Evolutionary conservation across 768 basidiomycete genomes (phyloP), one percentile per base, ranked within the genome.

Genomic region (Leccinum variicolor): DNA sequence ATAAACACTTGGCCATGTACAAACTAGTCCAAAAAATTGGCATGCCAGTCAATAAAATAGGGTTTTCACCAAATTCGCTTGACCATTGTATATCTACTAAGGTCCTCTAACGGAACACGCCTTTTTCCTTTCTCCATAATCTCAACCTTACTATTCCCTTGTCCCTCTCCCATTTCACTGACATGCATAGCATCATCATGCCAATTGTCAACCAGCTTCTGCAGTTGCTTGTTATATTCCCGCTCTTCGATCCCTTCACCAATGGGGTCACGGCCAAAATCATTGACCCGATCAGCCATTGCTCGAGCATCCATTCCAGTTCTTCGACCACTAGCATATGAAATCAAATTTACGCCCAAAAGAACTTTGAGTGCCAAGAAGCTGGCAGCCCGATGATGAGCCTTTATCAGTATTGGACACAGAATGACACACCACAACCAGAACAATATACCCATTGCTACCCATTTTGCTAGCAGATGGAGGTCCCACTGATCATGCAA

Each of bases 11-110:
- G 31, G 28, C 28, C 28, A 29, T 31, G 31, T 31, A 31, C 11
- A 13, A 31, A 31, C 31, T 31, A 31, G 11, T 31, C 31, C 31
- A 31, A 31, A 31, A 31, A n/a, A n/a, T n/a, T n/a, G 28, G 28
- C 28, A 31, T 11, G 25, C 25, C 23, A 23, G n/a, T n/a, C 10
- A 33, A 13, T 15, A 34, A 34, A 34, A 43, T 43, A 19, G 2
- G 5, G 10, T 19, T 19, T 49, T 61, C 36, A 87, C 83, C 84
- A 95, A 47, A 96, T 95, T 53, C 92, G 80, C 69, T 96, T 96
- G 48, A 96, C 89, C 94, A 98, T 98, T 19, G 94, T 96, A 77
- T 90, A 98, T 55, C 94, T 74, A 33, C 92, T 96, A 50, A 98
- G 80, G 67, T 96, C 92, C 69, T 97, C 94, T 51, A 98, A 73